Base-by-base conservation (phyloP, 148 eudicot genomes). In the Amaranthus hypochondriacus region DNA sequence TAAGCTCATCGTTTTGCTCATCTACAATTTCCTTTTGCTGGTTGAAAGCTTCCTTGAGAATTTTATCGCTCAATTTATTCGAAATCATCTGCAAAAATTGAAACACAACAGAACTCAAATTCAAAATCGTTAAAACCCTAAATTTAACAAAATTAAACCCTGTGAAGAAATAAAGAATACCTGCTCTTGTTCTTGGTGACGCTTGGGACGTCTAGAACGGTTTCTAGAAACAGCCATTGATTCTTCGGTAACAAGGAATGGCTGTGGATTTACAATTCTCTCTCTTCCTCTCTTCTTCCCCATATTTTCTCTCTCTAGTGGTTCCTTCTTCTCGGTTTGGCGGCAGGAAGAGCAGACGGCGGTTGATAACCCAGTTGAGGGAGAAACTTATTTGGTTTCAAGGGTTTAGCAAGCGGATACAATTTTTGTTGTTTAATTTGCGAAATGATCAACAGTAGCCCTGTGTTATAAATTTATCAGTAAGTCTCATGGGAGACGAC, bases 21-120 rank as follows among this genome's bases (percentile, higher is more conserved):
- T 87, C 90, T 56, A 88, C 80, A 39, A 94, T 77, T 64, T 94
- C 97, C 78, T 84, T 92, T 79, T 92, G 97, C 85, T 95, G 98
- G 48, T 83, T 64, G 2, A 81, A 70, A 4, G 98, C 98, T 80
- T 92, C 96, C 57, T 76, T 88, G 56, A 95, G 77, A 47, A 95
- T 92, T 80, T 87, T 95, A 9, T 88, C 89, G 72, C 96, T 95
- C 77, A 88, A 78, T 7, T 69, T 80, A 66, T 80, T 71, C 7
- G 93, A 84, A 77, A 94, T 85, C 76, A 79, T 77, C 98, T 93
- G 83, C 6, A 54, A 28, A 43, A 47, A 57, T 49, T 9, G 5
- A 66, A 54, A 51, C 46, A 21, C 57, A 73, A 28, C 39, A 28
- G 39, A 28, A 28, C 39, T 28, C 39, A 28, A 28, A 28, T 28